Evolutionary conservation across 768 basidiomycete species (phyloP).

Genomic region (Naganishia vishniacii): DNA sequence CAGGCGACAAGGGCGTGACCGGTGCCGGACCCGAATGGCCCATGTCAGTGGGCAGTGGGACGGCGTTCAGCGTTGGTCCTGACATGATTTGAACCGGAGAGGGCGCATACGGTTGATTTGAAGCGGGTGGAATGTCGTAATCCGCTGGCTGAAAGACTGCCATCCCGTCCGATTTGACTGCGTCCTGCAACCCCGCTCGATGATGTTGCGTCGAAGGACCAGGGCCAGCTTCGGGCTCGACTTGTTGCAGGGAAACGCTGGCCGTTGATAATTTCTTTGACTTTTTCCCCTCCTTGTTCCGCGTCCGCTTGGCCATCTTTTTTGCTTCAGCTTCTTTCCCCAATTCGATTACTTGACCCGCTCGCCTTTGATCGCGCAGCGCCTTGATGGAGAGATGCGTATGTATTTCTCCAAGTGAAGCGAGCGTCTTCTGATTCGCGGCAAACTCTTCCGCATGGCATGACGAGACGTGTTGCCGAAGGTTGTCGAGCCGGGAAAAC

Average conservation of each 20-base stretch:
- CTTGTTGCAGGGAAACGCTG: too few relatives aligned
- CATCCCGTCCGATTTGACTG: too few relatives aligned
- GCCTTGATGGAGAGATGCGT: conserved; percentile 43
- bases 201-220: conserved; percentile 7
- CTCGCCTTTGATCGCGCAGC: conserved; percentile 43
- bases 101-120: not conserved
- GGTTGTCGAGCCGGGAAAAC: conserved; percentile 92
- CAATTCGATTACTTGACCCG: conserved; percentile 47
- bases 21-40: too few relatives aligned
- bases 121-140: too few relatives aligned
- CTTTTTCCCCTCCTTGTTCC: conserved; percentile 7
- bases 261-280: not conserved
- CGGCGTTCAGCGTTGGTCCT: not conserved
- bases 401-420: conserved; percentile 44
- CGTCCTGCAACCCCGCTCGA: too few relatives aligned
- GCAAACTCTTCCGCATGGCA: conserved; percentile 79
- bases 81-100: not conserved
- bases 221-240: conserved; percentile 11
- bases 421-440: conserved; percentile 45
- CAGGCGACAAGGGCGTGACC: not conserved
- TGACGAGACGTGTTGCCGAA: conserved; percentile 93
- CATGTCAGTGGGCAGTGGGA: not conserved
- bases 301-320: conserved; percentile 18
- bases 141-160: too few relatives aligned
- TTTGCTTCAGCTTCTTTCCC: conserved; percentile 43